A percentile compares a stretch with the other conserved stretches of the same genome.
These are phyloP conservation scores for Akanthomyces dipterigenus DNA, from an alignment of 2,329 filamentous ascomycete genomes.

Conservation along the genomic window DNA sequence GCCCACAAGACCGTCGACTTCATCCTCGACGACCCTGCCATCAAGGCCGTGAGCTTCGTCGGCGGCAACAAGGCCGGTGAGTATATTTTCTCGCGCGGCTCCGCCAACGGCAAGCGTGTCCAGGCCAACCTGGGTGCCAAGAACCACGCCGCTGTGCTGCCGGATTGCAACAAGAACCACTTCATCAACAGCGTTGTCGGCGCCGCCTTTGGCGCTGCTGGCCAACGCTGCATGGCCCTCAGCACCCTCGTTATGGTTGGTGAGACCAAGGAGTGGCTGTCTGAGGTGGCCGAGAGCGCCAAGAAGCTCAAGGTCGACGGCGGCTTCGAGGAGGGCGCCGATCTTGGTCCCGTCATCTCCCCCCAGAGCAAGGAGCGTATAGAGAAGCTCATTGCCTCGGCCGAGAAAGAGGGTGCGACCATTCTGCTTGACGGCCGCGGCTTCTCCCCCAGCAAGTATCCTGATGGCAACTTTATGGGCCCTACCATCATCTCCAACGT, in stretches of 20 bases:
- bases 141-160: constrained; percentile 79
- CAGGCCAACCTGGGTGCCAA: constrained; percentile 85
- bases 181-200: constrained; percentile 78
- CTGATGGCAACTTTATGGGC: constrained; percentile 78
- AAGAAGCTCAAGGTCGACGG: constrained; percentile 68
- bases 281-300: constrained; percentile 69
- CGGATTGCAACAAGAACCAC: constrained; percentile 86
- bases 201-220: constrained; percentile 77
- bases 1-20: constrained; percentile 77
- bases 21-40: constrained; percentile 74
- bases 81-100: constrained; percentile 74
- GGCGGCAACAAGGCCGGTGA: constrained; percentile 83
- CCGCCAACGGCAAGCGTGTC: constrained; percentile 80
- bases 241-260: constrained; percentile 78
- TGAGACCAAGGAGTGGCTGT: constrained; percentile 76
- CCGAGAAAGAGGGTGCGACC: constrained; percentile 73
- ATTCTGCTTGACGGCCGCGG: constrained; percentile 77
- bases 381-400: constrained; percentile 66
- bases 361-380: constrained; percentile 74
- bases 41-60: constrained; percentile 84
- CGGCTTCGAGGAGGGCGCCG: constrained; percentile 73
- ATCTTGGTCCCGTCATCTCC: constrained; percentile 76
- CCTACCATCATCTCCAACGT: constrained; percentile 80
- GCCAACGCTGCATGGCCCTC: constrained; percentile 81
- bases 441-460: constrained; percentile 69